These are phyloP conservation scores for Terana coerulea DNA, from an alignment of 768 basidiomycete species.

Conservation along the genomic window DNA sequence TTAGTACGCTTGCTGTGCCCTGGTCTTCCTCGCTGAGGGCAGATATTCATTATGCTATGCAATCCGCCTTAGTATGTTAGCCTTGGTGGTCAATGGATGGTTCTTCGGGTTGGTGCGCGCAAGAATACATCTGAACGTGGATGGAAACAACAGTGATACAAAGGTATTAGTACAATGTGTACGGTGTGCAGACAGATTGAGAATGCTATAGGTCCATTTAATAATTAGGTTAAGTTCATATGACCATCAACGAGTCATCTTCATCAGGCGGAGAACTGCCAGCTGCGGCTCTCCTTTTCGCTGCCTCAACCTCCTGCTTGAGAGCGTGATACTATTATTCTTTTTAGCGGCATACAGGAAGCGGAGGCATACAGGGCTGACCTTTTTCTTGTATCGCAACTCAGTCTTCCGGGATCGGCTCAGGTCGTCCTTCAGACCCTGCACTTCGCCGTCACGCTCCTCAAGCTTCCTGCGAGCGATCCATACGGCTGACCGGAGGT, in stretches of 20 bases:
- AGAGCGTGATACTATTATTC: constrained; percentile 14
- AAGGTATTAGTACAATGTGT: no score
- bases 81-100: no score
- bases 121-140: no score
- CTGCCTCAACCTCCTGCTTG: constrained; percentile 11
- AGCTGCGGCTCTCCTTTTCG: neutral
- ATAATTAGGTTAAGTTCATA: neutral
- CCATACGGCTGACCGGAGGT: constrained; percentile 1
- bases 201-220: no score
- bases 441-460: neutral
- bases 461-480: constrained; percentile 5
- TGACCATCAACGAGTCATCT: constrained; percentile 14
- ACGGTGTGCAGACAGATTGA: no score
- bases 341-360: neutral
- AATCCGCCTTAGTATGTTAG: no score
- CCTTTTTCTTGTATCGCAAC: constrained; percentile 18
- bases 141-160: no score
- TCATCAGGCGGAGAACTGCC: neutral
- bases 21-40: no score
- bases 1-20: no score
- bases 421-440: constrained; percentile 5
- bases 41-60: no score
- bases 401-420: constrained; percentile 5
- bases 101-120: no score
- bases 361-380: constrained; percentile 1